A percentile compares a stretch with the other conserved stretches of the same genome.
These are phyloP conservation scores for Saitozyma podzolica DNA, from an alignment of 768 basidiomycete species.

Conservation along the genomic window DNA sequence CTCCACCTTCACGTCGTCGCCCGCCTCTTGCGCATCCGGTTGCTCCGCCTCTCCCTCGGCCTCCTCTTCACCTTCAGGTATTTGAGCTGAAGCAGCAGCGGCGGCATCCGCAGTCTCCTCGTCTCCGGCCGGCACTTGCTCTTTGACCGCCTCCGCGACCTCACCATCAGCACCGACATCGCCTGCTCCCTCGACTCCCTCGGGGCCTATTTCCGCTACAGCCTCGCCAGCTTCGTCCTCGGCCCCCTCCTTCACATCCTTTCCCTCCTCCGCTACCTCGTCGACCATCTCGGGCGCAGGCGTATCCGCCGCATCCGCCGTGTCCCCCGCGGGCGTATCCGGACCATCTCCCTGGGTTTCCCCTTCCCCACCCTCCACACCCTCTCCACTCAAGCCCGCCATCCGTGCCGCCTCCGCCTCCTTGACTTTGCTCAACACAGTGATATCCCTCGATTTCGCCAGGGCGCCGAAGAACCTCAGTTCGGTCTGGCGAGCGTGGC, in stretches of 20 bases:
- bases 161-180: conserved; percentile 26
- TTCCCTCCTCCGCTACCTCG: conserved; percentile 15
- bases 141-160: conserved; percentile 25
- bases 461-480: conserved; percentile 25
- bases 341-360: not conserved
- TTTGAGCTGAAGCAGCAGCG: too few species aligned
- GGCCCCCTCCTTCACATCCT: conserved; percentile 6
- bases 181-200: conserved; percentile 16
- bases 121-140: conserved; percentile 20
- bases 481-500: conserved; percentile 26
- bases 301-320: not conserved
- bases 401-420: conserved; percentile 1
- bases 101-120: too few species aligned
- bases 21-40: too few species aligned
- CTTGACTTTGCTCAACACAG: conserved; percentile 24
- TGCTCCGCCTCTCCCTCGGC: not conserved
- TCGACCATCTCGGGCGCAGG: not conserved
- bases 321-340: not conserved
- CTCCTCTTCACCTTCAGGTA: not conserved
- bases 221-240: conserved; percentile 15
- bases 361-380: not conserved
- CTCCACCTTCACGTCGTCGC: too few species aligned
- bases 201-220: not conserved
- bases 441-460: conserved; percentile 22
- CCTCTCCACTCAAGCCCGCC: not conserved